Percentiles rank a stretch among this genome's conserved stretches.
Conservation (phyloP, 192 early-diverging fungal species). For the Rhizophagus sp. region DNA sequence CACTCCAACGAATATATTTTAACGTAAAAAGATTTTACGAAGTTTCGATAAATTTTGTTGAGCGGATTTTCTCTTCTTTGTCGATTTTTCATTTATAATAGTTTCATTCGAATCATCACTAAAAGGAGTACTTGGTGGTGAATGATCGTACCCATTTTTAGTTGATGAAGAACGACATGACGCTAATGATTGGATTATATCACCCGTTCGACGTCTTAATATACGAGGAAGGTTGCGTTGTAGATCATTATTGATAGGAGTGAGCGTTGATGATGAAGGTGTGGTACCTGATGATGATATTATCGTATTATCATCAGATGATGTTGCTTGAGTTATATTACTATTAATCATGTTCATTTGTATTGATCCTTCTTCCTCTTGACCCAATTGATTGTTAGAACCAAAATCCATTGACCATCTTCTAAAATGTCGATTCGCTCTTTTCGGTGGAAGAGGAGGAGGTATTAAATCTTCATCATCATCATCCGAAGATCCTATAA, state of each 20-base stretch:
- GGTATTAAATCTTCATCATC: not conserved
- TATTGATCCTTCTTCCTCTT: not conserved
- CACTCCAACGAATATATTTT: not conserved
- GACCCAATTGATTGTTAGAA: not conserved
- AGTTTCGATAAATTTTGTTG: not conserved
- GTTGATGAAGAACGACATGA: slow-evolving; percentile 2
- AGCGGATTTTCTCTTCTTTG: not conserved
- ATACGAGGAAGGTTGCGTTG: not conserved
- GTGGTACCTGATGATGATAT: not conserved
- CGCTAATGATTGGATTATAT: slow-evolving; percentile 11
- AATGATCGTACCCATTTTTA: slow-evolving; percentile 16
- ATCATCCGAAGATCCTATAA: not conserved
- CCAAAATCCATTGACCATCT: slow-evolving; percentile 24
- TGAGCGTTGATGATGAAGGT: not conserved
- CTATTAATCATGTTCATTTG: not conserved
- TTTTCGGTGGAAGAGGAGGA: not conserved
- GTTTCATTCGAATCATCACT: not conserved
- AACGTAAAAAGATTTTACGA: not conserved
- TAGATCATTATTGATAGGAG: not conserved
- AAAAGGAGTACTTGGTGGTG: not conserved
- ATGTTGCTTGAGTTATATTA: too few relatives aligned
- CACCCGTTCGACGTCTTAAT: not conserved
- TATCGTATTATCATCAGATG: not conserved
- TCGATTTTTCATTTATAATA: not conserved
- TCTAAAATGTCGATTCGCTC: not conserved